Evolutionary conservation across 2,329 filamentous ascomycete species (phyloP).

Genomic region (Xylariaceae sp.): DNA sequence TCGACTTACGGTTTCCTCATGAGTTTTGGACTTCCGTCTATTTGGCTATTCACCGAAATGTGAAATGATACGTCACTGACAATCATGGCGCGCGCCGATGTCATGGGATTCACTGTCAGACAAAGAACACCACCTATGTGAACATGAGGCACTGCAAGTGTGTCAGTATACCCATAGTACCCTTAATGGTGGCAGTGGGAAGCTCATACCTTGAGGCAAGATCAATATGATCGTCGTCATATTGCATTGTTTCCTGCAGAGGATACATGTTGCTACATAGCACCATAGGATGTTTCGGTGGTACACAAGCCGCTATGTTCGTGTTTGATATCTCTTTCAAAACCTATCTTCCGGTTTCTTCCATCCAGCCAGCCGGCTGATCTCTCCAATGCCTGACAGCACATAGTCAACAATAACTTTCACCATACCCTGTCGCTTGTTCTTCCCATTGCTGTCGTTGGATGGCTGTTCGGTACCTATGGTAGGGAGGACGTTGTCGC

Average conservation of each 20-base stretch:
- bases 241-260: too few relatives aligned
- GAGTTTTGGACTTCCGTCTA: too few relatives aligned
- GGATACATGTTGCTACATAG: too few relatives aligned
- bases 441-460: conserved; percentile 43
- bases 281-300: not conserved
- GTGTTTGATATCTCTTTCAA: conserved; percentile 20
- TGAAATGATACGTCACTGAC: too few relatives aligned
- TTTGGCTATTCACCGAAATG: too few relatives aligned
- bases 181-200: not conserved
- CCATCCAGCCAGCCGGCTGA: conserved; percentile 38
- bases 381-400: conserved; percentile 48
- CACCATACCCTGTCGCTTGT: conserved; percentile 59
- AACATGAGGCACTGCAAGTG: too few relatives aligned
- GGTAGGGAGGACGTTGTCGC: conserved; percentile 89
- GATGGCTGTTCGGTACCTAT: conserved; percentile 71
- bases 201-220: conserved; percentile 9
- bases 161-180: too few relatives aligned
- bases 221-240: too few relatives aligned
- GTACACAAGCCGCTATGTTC: conserved; percentile 9
- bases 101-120: too few relatives aligned
- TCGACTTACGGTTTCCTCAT: conserved; percentile 1
- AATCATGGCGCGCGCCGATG: too few relatives aligned
- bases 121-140: too few relatives aligned
- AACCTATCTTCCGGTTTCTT: conserved; percentile 39
- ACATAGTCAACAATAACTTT: conserved; percentile 61